Percentiles rank a stretch among this genome's conserved stretches.
phyloP scores from a whole-genome alignment of 768 basidiomycete genomes.

The Cyathus striatus region DNA sequence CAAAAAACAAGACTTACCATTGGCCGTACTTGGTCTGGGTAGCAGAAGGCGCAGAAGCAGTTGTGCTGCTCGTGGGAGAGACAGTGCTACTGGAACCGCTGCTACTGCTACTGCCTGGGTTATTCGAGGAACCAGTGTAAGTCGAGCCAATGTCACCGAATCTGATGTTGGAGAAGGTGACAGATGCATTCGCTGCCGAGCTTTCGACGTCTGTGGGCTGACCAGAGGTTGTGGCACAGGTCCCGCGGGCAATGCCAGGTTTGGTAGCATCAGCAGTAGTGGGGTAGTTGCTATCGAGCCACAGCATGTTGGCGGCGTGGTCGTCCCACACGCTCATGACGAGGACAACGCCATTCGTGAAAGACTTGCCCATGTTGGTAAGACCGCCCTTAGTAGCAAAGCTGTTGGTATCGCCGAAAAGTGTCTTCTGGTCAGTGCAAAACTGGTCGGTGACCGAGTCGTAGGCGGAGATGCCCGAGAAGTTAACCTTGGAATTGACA shows the following conservation, averaged over 20 bases:
- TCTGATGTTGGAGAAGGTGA: neutral
- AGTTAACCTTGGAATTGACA: neutral
- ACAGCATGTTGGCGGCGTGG: neutral
- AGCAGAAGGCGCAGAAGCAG: neutral
- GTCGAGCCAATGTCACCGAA: neutral
- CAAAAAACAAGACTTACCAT: neutral
- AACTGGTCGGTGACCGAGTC: constrained; percentile 39
- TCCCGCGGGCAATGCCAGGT: neutral
- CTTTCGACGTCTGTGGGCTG: neutral
- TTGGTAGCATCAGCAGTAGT: neutral
- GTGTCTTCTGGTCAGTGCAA: constrained; percentile 36
- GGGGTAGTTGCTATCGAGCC: neutral
- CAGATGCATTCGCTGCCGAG: neutral
- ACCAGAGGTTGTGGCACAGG: neutral
- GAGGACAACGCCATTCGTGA: constrained; percentile 34
- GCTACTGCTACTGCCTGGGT: neutral
- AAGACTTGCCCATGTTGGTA: constrained; percentile 19
- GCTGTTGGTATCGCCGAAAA: constrained; percentile 35
- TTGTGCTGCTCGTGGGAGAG: neutral
- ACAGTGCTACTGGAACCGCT: neutral
- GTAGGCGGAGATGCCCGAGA: constrained; percentile 1
- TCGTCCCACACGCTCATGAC: constrained; percentile 16
- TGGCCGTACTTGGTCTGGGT: neutral
- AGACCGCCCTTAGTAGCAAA: constrained; percentile 35
- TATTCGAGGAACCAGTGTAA: neutral